Evolutionary conservation across 148 eudicot species (phyloP).

Genomic region (Camellia japonica): DNA sequence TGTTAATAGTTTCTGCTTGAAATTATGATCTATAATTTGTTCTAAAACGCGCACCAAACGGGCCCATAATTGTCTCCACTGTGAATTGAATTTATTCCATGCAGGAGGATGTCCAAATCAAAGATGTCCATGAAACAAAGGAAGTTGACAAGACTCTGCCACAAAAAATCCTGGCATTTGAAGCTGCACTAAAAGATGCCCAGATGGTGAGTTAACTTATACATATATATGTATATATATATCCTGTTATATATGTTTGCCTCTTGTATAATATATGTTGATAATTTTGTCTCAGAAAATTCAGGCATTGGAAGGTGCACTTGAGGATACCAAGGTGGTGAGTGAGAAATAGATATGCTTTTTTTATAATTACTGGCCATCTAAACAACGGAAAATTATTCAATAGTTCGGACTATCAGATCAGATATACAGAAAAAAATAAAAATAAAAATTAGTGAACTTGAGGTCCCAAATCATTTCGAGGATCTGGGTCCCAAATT

Average conservation of each 20-base stretch:
- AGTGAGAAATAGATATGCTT: not conserved
- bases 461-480: no score
- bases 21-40: no score
- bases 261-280: not conserved
- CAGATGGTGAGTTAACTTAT: slow-evolving; percentile 22
- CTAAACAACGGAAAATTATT: not conserved
- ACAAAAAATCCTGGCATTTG: slow-evolving; percentile 33
- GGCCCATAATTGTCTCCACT: not conserved
- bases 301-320: slow-evolving; percentile 33
- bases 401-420: no score
- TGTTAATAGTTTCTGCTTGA: no score
- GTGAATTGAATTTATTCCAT: not conserved
- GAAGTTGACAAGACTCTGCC: slow-evolving; percentile 11
- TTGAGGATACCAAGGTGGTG: slow-evolving; percentile 44
- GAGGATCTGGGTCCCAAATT: no score
- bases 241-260: not conserved
- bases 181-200: slow-evolving; percentile 36
- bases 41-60: not conserved
- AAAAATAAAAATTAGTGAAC: no score
- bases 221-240: not conserved
- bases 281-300: slow-evolving; percentile 38
- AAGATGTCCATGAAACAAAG: slow-evolving; percentile 16
- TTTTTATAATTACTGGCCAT: not conserved
- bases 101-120: slow-evolving; percentile 17
- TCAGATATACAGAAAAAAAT: no score